Base-by-base conservation (phyloP, 345 rosid genomes). In the Eucalyptus shirleyi region DNA sequence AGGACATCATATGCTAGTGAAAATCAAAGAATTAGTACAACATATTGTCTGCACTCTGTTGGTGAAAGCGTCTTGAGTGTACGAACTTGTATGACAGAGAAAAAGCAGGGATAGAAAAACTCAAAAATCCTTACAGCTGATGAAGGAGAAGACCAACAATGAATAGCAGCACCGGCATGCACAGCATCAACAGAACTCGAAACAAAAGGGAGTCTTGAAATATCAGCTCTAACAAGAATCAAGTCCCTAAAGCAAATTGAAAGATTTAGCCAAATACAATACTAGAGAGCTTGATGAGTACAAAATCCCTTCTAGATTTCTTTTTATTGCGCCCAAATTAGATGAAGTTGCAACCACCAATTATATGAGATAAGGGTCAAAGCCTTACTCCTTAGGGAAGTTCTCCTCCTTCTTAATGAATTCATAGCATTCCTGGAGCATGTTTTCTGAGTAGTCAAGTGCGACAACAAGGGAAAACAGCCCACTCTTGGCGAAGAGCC, bases 141-240 rank as follows among this genome's bases (percentile, higher is more conserved):
- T 55, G 96, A 91, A 87, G 99, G 98, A 32, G 99, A 97, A 91
- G 99, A 95, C 99, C 99, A 97, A 88, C 98, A 96, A 90, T 97
- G 99, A 77, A 96, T 88, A 88, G 98, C 99, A 86, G 98, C 97
- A 88, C 97, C 99, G 23, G 98, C 99, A 89, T 96, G 99, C 89
- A 97, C 94, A 55, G 98, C 97, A 89, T 97, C 99, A 16, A 96
- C 91, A 28, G 99, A 95, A 91, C 97, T 89, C 69, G 98, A 91
- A 81, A 89, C 88, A 86, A 97, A 95, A 65, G 99, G 99, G 87
- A 97, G 98, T 90, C 98, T 93, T 87, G 98, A 94, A 83, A 97
- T 95, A 87, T 97, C 99, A 50, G 98, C 99, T 94, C 98, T 94
- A 88, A 96, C 98, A 91, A 96, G 91, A 81, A 93, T 89, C 53